Conservation (phyloP, 208 protist genomes). For the Crithidia brevicula region DNA sequence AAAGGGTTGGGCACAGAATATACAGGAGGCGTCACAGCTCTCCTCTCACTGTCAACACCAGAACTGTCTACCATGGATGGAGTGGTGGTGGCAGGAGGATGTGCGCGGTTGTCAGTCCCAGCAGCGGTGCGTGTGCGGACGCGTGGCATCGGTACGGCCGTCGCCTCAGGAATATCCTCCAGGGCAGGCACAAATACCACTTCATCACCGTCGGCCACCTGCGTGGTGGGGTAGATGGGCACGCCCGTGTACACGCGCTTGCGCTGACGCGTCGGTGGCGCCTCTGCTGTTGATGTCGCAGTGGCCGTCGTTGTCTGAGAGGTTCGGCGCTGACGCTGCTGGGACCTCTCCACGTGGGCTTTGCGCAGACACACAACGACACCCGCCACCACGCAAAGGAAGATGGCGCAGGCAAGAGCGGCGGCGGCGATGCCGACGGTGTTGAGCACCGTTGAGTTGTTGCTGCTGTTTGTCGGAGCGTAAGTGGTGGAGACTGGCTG, state of each 20-base stretch:
- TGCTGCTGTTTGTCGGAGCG: not conserved
- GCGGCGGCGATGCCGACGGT: constrained; percentile 3
- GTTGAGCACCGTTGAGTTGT: not conserved
- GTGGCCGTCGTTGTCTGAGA: too few relatives aligned
- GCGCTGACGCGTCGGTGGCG: not conserved
- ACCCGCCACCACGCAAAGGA: not conserved
- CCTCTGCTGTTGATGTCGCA: too few relatives aligned
- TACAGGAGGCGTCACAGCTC: too few relatives aligned
- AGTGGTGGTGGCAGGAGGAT: too few relatives aligned
- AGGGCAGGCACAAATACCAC: not conserved
- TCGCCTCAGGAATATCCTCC: constrained; percentile 8
- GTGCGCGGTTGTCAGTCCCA: not conserved
- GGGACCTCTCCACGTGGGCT: not conserved
- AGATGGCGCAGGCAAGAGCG: not conserved
- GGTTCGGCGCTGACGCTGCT: too few relatives aligned
- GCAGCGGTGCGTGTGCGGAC: not conserved
- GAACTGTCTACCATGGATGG: too few relatives aligned
- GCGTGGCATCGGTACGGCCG: not conserved
- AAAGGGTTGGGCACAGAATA: not conserved
- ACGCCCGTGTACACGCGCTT: not conserved
- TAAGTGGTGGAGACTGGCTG: too few relatives aligned
- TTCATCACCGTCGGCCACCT: constrained; percentile 4
- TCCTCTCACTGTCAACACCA: too few relatives aligned
- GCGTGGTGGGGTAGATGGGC: constrained; percentile 6
- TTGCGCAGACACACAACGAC: not conserved